Percentiles rank a stretch among this genome's conserved stretches.
These are phyloP conservation scores for Tetratostichococcus sp. DNA, from an alignment of 139 green algal genomes.

Conservation along the genomic window DNA sequence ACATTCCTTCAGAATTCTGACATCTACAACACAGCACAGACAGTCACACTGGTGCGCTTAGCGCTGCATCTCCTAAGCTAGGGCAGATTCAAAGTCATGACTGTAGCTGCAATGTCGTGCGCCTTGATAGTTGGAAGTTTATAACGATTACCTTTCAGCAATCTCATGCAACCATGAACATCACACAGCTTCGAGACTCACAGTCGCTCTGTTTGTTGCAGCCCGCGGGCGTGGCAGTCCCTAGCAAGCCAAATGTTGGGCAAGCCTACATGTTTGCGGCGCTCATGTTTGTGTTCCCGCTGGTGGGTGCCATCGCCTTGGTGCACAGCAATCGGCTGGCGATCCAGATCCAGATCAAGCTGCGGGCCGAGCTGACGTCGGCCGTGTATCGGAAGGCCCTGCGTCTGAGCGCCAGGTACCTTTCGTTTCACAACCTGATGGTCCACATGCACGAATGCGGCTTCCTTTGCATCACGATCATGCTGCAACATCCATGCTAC, in stretches of 20 bases:
- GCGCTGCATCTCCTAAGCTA: too few relatives aligned
- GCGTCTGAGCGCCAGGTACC: conserved; percentile 47
- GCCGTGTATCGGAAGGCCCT: conserved; percentile 88
- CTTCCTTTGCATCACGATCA: too few relatives aligned
- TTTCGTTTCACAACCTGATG: too few relatives aligned
- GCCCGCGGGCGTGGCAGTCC: background rate
- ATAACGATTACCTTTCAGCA: too few relatives aligned
- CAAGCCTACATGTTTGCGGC: conserved; percentile 34
- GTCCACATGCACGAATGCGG: too few relatives aligned
- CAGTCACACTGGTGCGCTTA: background rate
- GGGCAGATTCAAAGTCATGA: too few relatives aligned
- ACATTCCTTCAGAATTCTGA: background rate
- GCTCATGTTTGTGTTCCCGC: conserved; percentile 41
- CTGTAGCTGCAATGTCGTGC: too few relatives aligned
- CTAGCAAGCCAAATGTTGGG: background rate
- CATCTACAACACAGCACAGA: background rate
- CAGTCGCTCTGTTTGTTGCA: background rate
- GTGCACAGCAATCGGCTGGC: conserved; percentile 32
- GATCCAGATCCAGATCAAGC: conserved; percentile 39
- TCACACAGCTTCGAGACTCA: background rate
- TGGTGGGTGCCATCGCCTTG: conserved; percentile 32
- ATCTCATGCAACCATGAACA: too few relatives aligned
- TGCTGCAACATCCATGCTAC: too few relatives aligned
- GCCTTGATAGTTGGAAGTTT: too few relatives aligned
- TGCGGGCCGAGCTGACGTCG: conserved; percentile 64